These are phyloP conservation scores for Talaromyces atroroseus DNA, from an alignment of 2,329 filamentous ascomycete genomes.

Conservation along the genomic window DNA sequence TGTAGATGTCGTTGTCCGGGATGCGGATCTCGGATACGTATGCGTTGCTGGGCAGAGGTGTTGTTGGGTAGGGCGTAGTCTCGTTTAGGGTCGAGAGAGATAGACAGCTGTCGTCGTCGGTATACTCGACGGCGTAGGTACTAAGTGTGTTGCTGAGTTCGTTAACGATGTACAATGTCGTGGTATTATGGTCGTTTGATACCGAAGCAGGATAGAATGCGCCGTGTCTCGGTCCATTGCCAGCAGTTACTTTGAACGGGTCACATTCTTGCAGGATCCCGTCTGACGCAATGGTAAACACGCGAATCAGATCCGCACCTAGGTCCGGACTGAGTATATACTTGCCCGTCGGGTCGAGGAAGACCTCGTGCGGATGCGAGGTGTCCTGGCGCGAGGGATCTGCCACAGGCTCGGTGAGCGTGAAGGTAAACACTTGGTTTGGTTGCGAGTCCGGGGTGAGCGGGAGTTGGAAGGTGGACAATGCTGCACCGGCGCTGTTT, in stretches of 20 bases:
- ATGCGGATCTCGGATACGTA: conserved; percentile 24
- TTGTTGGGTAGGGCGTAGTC: conserved; percentile 8
- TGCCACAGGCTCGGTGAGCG: conserved; percentile 25
- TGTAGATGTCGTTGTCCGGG: conserved; percentile 22
- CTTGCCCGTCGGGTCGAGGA: conserved; percentile 59
- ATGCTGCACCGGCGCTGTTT: conserved; percentile 25
- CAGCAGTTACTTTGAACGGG: conserved; percentile 41
- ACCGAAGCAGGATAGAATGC: conserved; percentile 45
- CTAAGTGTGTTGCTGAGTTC: conserved; percentile 53
- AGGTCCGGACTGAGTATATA: conserved; percentile 63
- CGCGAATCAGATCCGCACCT: conserved; percentile 57
- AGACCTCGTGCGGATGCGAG: conserved; percentile 60
- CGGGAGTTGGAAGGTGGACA: conserved; percentile 31
- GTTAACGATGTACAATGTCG: conserved; percentile 44
- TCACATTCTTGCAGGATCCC: conserved; percentile 42
- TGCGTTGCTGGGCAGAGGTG: conserved; percentile 21
- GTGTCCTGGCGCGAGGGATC: conserved; percentile 48
- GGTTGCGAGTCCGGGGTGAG: conserved; percentile 13
- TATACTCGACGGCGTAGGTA: conserved; percentile 27
- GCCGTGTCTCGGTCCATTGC: conserved; percentile 61
- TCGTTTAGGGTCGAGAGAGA: conserved; percentile 16
- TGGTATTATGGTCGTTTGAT: conserved; percentile 15
- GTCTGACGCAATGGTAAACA: conserved; percentile 47
- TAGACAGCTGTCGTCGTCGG: conserved; percentile 22
- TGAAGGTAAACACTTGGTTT: conserved; percentile 41